Evolutionary conservation across 1,139 yeast species (phyloP).

Genomic region (Hansenula sp.): DNA sequence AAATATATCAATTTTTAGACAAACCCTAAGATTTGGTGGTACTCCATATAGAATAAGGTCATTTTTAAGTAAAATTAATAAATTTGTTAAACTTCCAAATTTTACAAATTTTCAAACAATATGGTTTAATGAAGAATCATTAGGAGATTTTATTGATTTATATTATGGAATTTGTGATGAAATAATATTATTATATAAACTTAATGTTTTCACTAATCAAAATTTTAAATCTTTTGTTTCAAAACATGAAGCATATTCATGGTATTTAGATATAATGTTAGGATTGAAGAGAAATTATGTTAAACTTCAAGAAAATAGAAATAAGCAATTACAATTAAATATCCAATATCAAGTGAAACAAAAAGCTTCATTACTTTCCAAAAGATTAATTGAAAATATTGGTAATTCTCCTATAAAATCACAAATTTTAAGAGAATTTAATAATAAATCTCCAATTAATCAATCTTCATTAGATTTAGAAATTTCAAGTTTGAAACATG

Average conservation of each 20-base stretch:
- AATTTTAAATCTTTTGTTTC: constrained; percentile 33
- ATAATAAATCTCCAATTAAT: constrained; percentile 17
- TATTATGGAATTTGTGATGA: constrained; percentile 66
- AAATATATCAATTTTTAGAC: constrained; percentile 59
- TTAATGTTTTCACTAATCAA: constrained; percentile 43
- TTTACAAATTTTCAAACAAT: constrained; percentile 17
- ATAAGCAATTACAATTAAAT: constrained; percentile 35
- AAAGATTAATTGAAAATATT: constrained; percentile 17
- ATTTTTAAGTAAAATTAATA: constrained; percentile 18
- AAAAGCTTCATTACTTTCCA: constrained; percentile 25
- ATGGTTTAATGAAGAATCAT: constrained; percentile 38
- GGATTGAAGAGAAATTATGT: constrained; percentile 46
- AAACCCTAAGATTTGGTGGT: constrained; percentile 66
- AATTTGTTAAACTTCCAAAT: constrained; percentile 11
- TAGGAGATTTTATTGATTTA: constrained; percentile 47
- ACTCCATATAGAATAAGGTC: constrained; percentile 52
- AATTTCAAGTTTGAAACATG: constrained; percentile 26
- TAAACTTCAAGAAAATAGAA: constrained; percentile 34
- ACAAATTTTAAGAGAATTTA: constrained; percentile 27
- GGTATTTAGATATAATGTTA: constrained; percentile 59
- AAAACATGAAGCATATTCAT: constrained; percentile 55
- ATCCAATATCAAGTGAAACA: constrained; percentile 29
- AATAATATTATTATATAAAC: constrained; percentile 46
- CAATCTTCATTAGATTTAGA: constrained; percentile 18
- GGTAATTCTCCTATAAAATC: constrained; percentile 25